Evolutionary conservation across 768 basidiomycete genomes (phyloP), one percentile per base, ranked within the genome.

Genomic region (Megacollybia marginata): DNA sequence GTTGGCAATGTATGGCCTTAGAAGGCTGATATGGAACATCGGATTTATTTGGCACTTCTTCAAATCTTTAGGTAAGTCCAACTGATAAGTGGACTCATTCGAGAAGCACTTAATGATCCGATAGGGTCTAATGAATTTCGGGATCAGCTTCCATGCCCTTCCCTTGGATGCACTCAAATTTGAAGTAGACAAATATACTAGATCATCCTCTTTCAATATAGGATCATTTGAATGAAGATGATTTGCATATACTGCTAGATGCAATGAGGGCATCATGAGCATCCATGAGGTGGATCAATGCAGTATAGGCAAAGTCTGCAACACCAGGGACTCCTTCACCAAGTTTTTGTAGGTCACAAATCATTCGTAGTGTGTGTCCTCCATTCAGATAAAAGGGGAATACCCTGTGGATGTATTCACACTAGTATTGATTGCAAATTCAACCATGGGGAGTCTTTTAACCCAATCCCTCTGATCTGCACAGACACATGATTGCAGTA

Each of bases 61-160:
- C 4, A 67, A 48, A 1, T 60, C 59, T 0, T 33, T 32, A 0
- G 65, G 55, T 1, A 68, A 33, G 9, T 65, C 56, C 5, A 68
- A 42, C 7, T n/a, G 49, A 49, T 62, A 66, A 3, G 50, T 52
- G 0, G 53, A 57, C 0, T 19, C 55, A 11, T 47, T 49, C 0
- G 47, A 42, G 35, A 49, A 6, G 7, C 40, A 48, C 5, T 48
- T 16, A 0, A 54, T 1, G 3, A 69, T 59, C 3, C 42, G 33
- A 46, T 52, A 69, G 0, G 66, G 69, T 2, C 69, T 64, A 18
- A 69, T 54, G 44, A 49, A 69, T 19, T 60, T 59, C 0, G 65
- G 69, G 0, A 57, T 9, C 0, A 70, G 49, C 42, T 69, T 70
- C 7, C 51, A 31, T 0, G 65, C 66, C 9, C 57, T 18, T 10